phyloP scores from a whole-genome alignment of 371 early-diverging fungal species.

The Dichotomocladium elegans region DNA sequence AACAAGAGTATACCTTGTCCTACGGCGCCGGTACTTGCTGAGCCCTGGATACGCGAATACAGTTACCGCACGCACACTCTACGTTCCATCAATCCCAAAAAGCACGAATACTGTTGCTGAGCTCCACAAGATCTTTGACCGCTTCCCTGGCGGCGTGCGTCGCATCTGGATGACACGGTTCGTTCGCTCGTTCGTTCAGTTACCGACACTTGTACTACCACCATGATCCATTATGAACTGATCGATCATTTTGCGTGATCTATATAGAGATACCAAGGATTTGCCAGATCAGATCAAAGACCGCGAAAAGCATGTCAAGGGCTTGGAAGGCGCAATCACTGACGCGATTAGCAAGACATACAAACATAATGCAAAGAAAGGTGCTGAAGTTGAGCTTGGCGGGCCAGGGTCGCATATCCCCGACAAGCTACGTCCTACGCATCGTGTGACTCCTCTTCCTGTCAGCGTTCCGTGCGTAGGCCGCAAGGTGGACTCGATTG shows the following conservation, averaged over 20 bases:
- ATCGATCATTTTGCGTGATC: neutral
- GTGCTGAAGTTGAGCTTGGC: slow-evolving; percentile 4
- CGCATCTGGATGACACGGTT: slow-evolving; percentile 67
- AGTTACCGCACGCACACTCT: slow-evolving; percentile 64
- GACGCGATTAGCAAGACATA: slow-evolving; percentile 45
- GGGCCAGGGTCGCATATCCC: slow-evolving; percentile 22
- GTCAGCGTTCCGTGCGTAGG: slow-evolving; percentile 45
- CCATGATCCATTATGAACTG: neutral
- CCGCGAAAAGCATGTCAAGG: slow-evolving; percentile 47
- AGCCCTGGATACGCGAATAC: slow-evolving; percentile 52
- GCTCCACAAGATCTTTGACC: slow-evolving; percentile 48
- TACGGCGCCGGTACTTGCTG: slow-evolving; percentile 64
- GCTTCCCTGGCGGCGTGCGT: slow-evolving; percentile 75
- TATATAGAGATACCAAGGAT: slow-evolving; percentile 38
- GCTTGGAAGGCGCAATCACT: slow-evolving; percentile 51
- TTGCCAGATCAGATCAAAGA: slow-evolving; percentile 53
- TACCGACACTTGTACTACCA: neutral
- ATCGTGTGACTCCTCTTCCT: slow-evolving; percentile 50
- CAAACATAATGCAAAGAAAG: slow-evolving; percentile 26
- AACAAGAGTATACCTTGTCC: slow-evolving; percentile 54
- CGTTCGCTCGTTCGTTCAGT: neutral
- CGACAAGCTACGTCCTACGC: slow-evolving; percentile 51
- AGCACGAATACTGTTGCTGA: slow-evolving; percentile 40
- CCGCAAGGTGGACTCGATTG: slow-evolving; percentile 66
- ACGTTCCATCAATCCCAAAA: slow-evolving; percentile 57